Evolutionary conservation across 768 basidiomycete species (phyloP), one percentile per base, ranked within the genome.

Genomic region (Mycena leptocephala): DNA sequence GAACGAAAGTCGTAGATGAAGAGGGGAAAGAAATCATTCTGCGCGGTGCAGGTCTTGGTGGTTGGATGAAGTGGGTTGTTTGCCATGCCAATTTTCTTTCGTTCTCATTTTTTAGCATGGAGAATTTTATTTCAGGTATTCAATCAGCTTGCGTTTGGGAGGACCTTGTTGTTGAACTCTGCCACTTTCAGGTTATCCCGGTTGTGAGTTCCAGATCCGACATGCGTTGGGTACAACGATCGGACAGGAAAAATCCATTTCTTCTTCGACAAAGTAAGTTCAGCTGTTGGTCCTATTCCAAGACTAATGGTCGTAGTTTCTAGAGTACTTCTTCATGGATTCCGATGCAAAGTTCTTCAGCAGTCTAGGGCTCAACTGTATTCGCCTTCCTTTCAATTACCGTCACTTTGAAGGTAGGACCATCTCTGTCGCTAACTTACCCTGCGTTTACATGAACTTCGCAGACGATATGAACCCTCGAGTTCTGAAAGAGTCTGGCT

Each of bases 271-370:
- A 95, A 94, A 88, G 95, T 93, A 72, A 32, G 84, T 74, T 68
- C n/a, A 41, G 16, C 20, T 4, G 37, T 18, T 5, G 35, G 30
- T 33, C 2, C 30, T 68, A 11, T 62, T 33, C 20, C 4, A 58
- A 51, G 14, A 22, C 71, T 46, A 37, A 63, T 22, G 64, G 43
- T 56, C 53, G 0, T 76, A 95, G 94, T 95, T 96, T 84, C 87
- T 96, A 16, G 94, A 96, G 82, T 92, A 95, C 81, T 96, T 96
- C 87, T 97, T 96, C 87, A 87, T 89, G 67, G 94, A 95, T 26
- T 87, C 87, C 41, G 96, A 96, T 79, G 95, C 95, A 22, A 85
- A 87, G 62, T 95, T 95, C 86, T 96, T 94, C 88, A 93, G 92
- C 78, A 92, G 89, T 68, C 90, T 96, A 11, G 95, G 94, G 3